Evolutionary conservation across 2,329 filamentous ascomycete genomes (phyloP).

Genomic region (Cladophialophora exuberans): DNA sequence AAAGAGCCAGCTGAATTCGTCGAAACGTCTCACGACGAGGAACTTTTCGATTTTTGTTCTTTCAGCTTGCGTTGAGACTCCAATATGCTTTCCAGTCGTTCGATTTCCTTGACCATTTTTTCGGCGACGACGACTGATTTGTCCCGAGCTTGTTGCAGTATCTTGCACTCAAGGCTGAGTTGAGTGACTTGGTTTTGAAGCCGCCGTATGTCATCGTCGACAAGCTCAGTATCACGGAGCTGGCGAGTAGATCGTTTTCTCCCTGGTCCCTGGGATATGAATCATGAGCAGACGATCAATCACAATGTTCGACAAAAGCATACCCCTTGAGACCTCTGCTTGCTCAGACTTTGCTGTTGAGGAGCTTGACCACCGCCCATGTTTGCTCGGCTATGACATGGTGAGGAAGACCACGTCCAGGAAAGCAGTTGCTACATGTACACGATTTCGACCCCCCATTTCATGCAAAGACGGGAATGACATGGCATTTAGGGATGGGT

Average conservation of each 20-base stretch:
- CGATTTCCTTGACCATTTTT: constrained; percentile 8
- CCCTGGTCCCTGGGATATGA: neutral
- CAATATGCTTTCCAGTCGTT: constrained; percentile 3
- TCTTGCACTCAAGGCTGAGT: constrained; percentile 7
- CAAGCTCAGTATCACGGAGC: neutral
- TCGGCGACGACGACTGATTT: constrained; percentile 3
- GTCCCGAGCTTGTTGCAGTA: constrained; percentile 8
- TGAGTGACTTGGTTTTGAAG: constrained; percentile 8
- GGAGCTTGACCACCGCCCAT: constrained; percentile 10
- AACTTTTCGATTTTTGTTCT: neutral
- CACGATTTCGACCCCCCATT: neutral
- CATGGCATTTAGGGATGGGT: neutral
- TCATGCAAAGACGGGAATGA: constrained; percentile 3
- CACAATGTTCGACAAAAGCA: neutral
- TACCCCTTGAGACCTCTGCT: constrained; percentile 3
- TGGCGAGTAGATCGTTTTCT: neutral
- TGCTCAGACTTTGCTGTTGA: constrained; percentile 5
- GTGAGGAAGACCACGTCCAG: neutral
- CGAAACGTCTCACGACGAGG: neutral
- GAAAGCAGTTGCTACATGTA: constrained; percentile 4
- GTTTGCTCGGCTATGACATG: neutral
- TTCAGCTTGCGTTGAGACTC: constrained; percentile 3
- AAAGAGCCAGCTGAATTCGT: neutral
- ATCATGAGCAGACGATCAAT: constrained; percentile 1
- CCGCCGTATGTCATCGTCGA: constrained; percentile 6